Base-by-base conservation (phyloP, 139 green algal species). In the Edaphochlamys debaryana region DNA sequence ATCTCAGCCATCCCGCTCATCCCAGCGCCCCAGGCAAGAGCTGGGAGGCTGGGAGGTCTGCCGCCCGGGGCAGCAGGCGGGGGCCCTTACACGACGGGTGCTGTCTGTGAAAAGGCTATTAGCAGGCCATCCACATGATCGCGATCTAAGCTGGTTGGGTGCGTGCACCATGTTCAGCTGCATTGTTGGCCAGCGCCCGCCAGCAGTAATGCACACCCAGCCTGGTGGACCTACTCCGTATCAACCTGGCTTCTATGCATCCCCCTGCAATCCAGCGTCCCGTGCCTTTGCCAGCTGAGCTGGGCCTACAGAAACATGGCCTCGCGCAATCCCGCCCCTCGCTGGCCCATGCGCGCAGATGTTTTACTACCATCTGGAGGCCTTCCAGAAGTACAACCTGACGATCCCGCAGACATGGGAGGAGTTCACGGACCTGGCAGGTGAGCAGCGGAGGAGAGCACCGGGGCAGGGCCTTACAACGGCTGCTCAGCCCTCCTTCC, bases 391-490 rank as follows among this genome's bases (percentile, higher is more conserved):
- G 4, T 34, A 77, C 37, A 69, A 69, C 50, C 79, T 84, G 25
- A 56, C 34, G 15, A 67, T 84, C 5, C 79, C 79, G 1, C 52
- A 78, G 50, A 84, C 79, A 2, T 84, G 79, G 79, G 79, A 84
- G 32, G 36, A 84, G 79, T 45, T 69, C 3, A 52, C 76, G 0
- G 79, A 77, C 9, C 48, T 77, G 40, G 78, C 66, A n/a, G 45
- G 45, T 54, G 45, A 54, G 45, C 45, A 13, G 13, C 45, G 13
- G 42, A 27, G 45, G 6, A 66, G 25, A 15, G 25, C 58, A 36
- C 20, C 58, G 58, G 15, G 15, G 6, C 58, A 32, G 11, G 29
- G 15, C 15, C 29, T 19, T 19, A 66, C 25, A 66, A 13, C 58
- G 29, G 6, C 11, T 13, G 11, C 58, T n/a, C n/a, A n/a, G 25